Percentiles rank a stretch among this genome's conserved stretches.
Evolutionary conservation across 2,329 filamentous ascomycete species (phyloP).

Genomic region (Verticillium albo-atrum): DNA sequence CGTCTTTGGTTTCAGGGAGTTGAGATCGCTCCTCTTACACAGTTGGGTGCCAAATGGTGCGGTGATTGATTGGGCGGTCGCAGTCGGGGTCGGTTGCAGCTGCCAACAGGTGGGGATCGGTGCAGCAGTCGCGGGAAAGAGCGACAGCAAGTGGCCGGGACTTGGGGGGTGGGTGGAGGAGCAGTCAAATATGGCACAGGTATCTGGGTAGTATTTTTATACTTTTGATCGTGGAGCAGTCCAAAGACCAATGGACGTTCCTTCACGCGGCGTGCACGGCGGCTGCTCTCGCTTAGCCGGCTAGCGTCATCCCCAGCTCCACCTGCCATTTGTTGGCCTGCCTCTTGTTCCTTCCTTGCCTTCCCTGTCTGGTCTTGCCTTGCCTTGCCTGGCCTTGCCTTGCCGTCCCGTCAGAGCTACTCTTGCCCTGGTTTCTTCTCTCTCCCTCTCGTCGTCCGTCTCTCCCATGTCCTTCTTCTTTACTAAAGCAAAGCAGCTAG

Average conservation of each 20-base stretch:
- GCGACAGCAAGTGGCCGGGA: conserved; percentile 7
- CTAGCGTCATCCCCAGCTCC: conserved; percentile 1
- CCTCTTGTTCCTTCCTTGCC: background rate
- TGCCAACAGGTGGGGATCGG: background rate
- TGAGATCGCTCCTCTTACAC: background rate
- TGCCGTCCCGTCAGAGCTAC: background rate
- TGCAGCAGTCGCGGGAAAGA: conserved; percentile 2
- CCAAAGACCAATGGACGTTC: conserved; percentile 1
- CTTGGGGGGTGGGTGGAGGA: conserved; percentile 5
- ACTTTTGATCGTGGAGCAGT: conserved; percentile 5
- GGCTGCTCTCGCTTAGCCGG: conserved; percentile 2
- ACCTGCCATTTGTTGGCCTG: background rate
- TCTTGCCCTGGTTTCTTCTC: background rate
- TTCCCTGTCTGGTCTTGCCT: background rate
- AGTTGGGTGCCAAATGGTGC: background rate
- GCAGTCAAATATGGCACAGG: conserved; percentile 4
- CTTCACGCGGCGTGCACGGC: conserved; percentile 2
- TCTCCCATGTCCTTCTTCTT: background rate
- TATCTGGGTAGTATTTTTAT: conserved; percentile 14
- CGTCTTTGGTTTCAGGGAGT: background rate
- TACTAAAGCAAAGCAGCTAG: too few relatives aligned
- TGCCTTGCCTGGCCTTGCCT: background rate
- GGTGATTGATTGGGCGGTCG: background rate
- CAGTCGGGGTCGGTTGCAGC: background rate
- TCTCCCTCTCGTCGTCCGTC: background rate